Evolutionary conservation across 495 filamentous ascomycete genomes (phyloP), one percentile per base, ranked within the genome.

Genomic region (Penicillium daleae): DNA sequence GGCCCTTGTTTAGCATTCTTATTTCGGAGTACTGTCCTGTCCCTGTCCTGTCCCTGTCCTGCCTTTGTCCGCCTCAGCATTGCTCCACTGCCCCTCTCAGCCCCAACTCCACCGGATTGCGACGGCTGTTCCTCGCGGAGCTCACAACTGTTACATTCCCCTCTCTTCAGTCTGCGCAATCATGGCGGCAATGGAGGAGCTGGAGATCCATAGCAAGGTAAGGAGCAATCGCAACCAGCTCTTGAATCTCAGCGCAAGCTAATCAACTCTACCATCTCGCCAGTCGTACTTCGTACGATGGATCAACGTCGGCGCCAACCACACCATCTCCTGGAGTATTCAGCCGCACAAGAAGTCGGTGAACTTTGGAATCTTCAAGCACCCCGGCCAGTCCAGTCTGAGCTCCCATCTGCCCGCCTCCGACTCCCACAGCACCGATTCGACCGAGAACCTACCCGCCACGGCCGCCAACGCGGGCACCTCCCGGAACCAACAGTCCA

Each of bases 201-300:
- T 99, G 64, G 95, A 97, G 76, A 90, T 99, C 63, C 95, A 97
- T 74, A 96, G 92, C 87, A 97, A 93, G 87, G 95, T 96, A 83
- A 62, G 84, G 66, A 22, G 44, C 57, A 27, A 59, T 48, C 19
- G 7, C 21, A 39, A 51, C 37, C 4, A 1, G 12, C 21, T 22
- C 13, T 27, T 22, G 26, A 19, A 9, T 48, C n/a, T 35, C 29
- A 4, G 22, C 46, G 46, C 44, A 49, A 35, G 35, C 57, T 59
- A 51, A 59, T 22, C 44, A 22, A 33, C 1, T 31, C 56, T 5
- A 21, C 26, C 10, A n/a, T n/a, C 19, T 22, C 6, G 40, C 10
- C 67, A 99, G 95, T 96, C 92, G 42, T 98, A 99, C 77, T 92
- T 99, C 66, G 91, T 98, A 46, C 92, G 95, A 68, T 99, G 96